These are phyloP conservation scores for Colletotrichum godetiae DNA, from an alignment of 2,329 filamentous ascomycete species.

Conservation along the genomic window DNA sequence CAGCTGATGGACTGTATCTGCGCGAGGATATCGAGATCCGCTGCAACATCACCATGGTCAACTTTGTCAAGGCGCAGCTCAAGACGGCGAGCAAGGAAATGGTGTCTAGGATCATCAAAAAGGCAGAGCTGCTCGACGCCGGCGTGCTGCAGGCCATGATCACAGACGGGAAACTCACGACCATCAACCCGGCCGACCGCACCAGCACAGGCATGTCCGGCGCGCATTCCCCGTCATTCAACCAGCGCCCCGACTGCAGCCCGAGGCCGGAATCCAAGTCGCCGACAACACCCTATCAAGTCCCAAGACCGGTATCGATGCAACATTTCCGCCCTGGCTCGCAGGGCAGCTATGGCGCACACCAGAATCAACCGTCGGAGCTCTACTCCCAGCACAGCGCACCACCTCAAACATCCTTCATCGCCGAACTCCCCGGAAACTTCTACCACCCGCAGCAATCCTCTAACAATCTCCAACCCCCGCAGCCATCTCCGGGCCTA, in stretches of 20 bases:
- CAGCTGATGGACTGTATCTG: conserved; percentile 74
- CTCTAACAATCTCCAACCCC: conserved; percentile 43
- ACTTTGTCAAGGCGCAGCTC: conserved; percentile 74
- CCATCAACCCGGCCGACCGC: conserved; percentile 64
- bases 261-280: conserved; percentile 42
- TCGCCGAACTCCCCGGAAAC: conserved; percentile 61
- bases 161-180: conserved; percentile 71
- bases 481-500: conserved; percentile 38
- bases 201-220: conserved; percentile 43
- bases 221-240: conserved; percentile 24
- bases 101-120: conserved; percentile 76
- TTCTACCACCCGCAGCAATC: conserved; percentile 54
- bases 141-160: conserved; percentile 76
- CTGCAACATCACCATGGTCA: conserved; percentile 73
- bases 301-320: conserved; percentile 48
- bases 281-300: conserved; percentile 50
- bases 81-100: conserved; percentile 76
- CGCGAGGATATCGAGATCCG: conserved; percentile 78
- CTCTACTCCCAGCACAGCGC: conserved; percentile 36
- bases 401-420: conserved; percentile 37
- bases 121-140: conserved; percentile 75
- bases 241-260: conserved; percentile 16
- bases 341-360: conserved; percentile 17
- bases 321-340: conserved; percentile 45
- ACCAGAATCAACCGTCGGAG: conserved; percentile 34